Conservation (phyloP, 116 monocot species). For the Posidonia oceanica region DNA sequence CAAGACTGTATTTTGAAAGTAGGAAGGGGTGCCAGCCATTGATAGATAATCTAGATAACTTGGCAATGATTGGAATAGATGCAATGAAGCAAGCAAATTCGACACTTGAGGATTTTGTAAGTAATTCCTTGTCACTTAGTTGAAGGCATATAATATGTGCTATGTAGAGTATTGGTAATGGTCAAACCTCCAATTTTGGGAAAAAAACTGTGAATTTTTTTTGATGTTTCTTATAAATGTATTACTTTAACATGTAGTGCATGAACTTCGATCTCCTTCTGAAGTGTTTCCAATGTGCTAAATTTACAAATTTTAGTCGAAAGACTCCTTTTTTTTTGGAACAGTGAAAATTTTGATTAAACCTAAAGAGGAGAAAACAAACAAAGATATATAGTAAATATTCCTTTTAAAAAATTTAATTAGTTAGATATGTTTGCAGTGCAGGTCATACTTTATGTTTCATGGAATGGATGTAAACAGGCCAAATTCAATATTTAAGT, state of each 20-base stretch:
- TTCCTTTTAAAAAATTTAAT: background rate
- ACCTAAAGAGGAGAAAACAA: no score
- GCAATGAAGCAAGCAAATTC: constrained; percentile 73
- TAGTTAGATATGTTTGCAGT: constrained; percentile 29
- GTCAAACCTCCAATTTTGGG: no score
- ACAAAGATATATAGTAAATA: background rate
- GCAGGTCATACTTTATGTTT: constrained; percentile 93
- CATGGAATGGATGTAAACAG: constrained; percentile 55
- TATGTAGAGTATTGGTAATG: background rate
- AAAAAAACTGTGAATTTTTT: no score
- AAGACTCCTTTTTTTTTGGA: background rate
- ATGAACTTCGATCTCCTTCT: no score
- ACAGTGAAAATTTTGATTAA: no score
- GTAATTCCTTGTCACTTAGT: constrained; percentile 10
- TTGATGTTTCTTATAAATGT: no score
- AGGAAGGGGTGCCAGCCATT: constrained; percentile 1
- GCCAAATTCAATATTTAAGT: constrained; percentile 46
- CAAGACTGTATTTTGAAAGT: constrained; percentile 8
- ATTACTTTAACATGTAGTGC: no score
- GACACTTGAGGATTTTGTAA: constrained; percentile 86
- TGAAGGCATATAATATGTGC: background rate
- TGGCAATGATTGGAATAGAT: constrained; percentile 38
- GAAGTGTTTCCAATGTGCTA: background rate
- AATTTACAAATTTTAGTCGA: background rate
- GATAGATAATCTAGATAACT: constrained; percentile 12